Evolutionary conservation across 495 filamentous ascomycete species (phyloP).

Genomic region (Xanthoparmelia taractica): DNA sequence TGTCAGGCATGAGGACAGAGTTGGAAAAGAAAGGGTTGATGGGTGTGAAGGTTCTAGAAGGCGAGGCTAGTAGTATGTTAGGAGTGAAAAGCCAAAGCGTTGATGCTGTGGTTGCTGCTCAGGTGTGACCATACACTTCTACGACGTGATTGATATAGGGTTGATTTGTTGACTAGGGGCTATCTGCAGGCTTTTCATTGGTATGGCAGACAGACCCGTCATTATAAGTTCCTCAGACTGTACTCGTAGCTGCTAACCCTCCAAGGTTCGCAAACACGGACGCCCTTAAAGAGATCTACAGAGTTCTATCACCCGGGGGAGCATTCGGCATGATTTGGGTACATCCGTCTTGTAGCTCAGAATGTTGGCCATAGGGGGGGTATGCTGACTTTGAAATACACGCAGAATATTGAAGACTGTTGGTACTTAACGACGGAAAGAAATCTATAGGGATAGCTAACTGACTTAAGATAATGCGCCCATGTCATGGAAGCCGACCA

Average conservation of each 20-base stretch:
- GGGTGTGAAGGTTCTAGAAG: slow-evolving; percentile 44
- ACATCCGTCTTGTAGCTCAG: slow-evolving; percentile 13
- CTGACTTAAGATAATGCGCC: slow-evolving; percentile 43
- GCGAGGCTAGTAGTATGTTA: slow-evolving; percentile 47
- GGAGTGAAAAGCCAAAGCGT: slow-evolving; percentile 45
- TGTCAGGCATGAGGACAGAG: slow-evolving; percentile 47
- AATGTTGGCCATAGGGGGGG: not conserved
- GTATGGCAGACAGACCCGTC: slow-evolving; percentile 29
- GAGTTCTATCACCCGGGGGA: slow-evolving; percentile 45
- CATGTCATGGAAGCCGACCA: slow-evolving; percentile 35
- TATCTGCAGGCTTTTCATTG: slow-evolving; percentile 51
- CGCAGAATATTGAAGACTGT: slow-evolving; percentile 55
- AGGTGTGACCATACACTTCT: slow-evolving; percentile 41
- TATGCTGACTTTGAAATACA: not conserved
- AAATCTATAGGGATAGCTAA: slow-evolving; percentile 13
- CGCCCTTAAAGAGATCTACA: slow-evolving; percentile 50
- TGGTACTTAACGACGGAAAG: slow-evolving; percentile 19
- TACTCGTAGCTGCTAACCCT: slow-evolving; percentile 6
- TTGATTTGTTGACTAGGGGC: slow-evolving; percentile 4
- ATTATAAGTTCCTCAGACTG: not conserved
- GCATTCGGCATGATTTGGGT: slow-evolving; percentile 51
- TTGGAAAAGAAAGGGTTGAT: slow-evolving; percentile 46
- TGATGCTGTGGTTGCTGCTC: slow-evolving; percentile 56
- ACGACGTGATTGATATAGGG: not conserved
- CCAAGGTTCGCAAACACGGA: slow-evolving; percentile 52